phyloP scores from a whole-genome alignment of 1,284 basidiomycete species.

The Leccinum cinnamomeum region DNA sequence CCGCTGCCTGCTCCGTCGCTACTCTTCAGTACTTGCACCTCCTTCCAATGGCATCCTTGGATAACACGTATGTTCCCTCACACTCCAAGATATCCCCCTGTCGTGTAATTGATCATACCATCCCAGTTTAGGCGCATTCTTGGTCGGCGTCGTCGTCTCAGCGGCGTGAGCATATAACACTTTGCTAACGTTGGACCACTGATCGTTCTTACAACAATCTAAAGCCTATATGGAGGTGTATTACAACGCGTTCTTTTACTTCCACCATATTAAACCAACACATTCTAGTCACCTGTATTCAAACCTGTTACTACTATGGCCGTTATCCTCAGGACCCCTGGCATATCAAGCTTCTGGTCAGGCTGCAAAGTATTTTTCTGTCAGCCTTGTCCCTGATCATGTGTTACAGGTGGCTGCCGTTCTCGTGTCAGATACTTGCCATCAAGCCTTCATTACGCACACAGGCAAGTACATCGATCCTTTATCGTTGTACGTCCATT shows the following conservation, averaged over 20 bases:
- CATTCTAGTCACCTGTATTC: conserved; percentile 51
- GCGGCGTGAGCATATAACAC: conserved; percentile 40
- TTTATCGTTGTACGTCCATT: neutral
- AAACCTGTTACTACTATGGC: conserved; percentile 57
- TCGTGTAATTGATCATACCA: neutral
- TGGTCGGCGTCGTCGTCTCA: conserved; percentile 53
- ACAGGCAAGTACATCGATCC: conserved; percentile 38
- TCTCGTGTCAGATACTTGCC: conserved; percentile 53
- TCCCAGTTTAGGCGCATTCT: conserved; percentile 50
- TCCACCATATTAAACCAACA: neutral
- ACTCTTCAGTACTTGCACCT: neutral
- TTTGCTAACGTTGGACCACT: neutral
- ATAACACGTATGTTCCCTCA: conserved; percentile 27
- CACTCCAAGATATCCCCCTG: neutral
- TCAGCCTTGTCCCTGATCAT: neutral
- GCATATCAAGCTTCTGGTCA: conserved; percentile 47
- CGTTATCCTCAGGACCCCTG: conserved; percentile 50
- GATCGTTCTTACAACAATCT: conserved; percentile 2
- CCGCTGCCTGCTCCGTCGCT: neutral
- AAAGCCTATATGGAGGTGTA: conserved; percentile 55
- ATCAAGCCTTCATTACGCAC: conserved; percentile 60
- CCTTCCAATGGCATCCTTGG: conserved; percentile 20
- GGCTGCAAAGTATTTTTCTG: neutral
- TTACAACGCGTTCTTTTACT: conserved; percentile 1
- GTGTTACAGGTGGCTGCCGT: conserved; percentile 47